phyloP scores from a whole-genome alignment of 176 grass and related monocot genomes.

The Triticum turgidum region DNA sequence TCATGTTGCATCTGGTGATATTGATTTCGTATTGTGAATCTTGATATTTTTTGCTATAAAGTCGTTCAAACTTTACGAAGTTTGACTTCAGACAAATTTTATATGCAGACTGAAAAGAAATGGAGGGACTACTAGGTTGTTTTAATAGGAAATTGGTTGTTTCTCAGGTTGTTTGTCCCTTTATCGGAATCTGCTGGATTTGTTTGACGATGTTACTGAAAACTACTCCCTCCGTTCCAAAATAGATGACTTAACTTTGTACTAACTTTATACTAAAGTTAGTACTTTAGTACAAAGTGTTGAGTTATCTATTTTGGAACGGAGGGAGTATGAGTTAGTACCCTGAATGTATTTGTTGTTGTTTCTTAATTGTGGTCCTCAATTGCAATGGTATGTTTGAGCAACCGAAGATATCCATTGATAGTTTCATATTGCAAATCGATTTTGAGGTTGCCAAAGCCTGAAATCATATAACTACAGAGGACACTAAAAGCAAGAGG shows the following conservation, averaged over 20 bases:
- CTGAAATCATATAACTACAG: background rate
- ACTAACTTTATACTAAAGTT: too few species aligned
- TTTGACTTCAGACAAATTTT: too few species aligned
- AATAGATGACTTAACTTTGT: too few species aligned
- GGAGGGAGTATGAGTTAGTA: background rate
- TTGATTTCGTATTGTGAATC: too few species aligned
- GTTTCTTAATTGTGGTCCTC: background rate
- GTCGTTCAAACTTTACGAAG: too few species aligned
- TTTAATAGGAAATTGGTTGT: background rate
- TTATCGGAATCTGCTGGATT: background rate
- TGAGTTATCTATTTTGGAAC: too few species aligned
- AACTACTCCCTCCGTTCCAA: too few species aligned
- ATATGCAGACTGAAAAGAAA: too few species aligned
- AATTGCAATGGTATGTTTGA: background rate
- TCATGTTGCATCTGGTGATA: too few species aligned
- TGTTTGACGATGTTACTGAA: background rate
- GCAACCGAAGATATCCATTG: slow-evolving; percentile 3
- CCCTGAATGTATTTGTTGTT: background rate
- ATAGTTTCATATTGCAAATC: background rate
- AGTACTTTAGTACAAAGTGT: too few species aligned
- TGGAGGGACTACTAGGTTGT: background rate
- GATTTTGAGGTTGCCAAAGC: background rate
- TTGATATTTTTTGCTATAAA: too few species aligned
- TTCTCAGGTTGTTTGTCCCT: background rate
- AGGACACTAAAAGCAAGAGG: background rate